Percentiles rank a stretch among this genome's conserved stretches.
These are phyloP conservation scores for Cercospora citrullina DNA, from an alignment of 2,329 filamentous ascomycete species.

Conservation along the genomic window DNA sequence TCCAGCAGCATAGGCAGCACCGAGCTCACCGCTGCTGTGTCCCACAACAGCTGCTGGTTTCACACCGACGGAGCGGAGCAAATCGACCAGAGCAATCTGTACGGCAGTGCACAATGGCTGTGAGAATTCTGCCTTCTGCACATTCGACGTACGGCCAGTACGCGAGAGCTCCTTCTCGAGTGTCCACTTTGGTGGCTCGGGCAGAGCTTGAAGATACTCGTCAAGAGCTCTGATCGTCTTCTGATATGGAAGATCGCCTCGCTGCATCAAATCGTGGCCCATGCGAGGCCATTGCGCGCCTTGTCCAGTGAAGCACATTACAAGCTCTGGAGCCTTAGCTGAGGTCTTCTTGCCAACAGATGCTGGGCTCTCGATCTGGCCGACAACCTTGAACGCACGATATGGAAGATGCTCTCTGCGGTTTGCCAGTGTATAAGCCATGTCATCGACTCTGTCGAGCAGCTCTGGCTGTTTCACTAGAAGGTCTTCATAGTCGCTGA, in stretches of 20 bases:
- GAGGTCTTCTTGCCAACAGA: not conserved
- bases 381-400: not conserved
- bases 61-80: not conserved
- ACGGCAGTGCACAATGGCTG: conserved; percentile 21
- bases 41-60: not conserved
- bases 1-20: not conserved
- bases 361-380: not conserved
- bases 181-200: not conserved
- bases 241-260: not conserved
- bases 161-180: not conserved
- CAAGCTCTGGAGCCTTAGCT: not conserved
- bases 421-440: not conserved
- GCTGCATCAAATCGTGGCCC: not conserved
- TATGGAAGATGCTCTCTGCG: not conserved
- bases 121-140: not conserved
- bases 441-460: not conserved
- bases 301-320: not conserved
- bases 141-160: not conserved
- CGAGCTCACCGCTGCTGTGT: not conserved
- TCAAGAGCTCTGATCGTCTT: not conserved
- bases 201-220: not conserved
- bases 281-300: not conserved
- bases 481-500: not conserved
- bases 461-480: not conserved
- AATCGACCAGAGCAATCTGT: conserved; percentile 18